Evolutionary conservation across 805 yeast genomes (phyloP).

Genomic region (Yarrowia sp.): DNA sequence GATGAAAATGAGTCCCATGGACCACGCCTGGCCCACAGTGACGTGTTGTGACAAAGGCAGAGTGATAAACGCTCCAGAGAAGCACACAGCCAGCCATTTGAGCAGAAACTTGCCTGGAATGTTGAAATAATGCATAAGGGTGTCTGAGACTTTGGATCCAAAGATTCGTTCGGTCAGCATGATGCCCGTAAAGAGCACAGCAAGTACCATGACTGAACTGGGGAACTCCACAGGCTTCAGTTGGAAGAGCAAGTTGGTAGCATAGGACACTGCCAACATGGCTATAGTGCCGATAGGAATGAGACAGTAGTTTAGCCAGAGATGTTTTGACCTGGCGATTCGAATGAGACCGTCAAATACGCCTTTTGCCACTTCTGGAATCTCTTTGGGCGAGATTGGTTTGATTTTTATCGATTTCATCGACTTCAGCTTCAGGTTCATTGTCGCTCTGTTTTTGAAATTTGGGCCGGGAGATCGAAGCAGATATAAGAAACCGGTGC

Average conservation of each 20-base stretch:
- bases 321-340: not conserved
- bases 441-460: too few relatives aligned
- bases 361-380: not conserved
- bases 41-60: slow-evolving; percentile 8
- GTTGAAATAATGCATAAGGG: not conserved
- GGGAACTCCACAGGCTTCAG: slow-evolving; percentile 20
- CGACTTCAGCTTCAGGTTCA: too few relatives aligned
- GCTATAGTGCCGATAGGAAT: slow-evolving; percentile 12
- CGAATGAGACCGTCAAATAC: not conserved
- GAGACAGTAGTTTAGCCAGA: not conserved
- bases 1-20: slow-evolving; percentile 22
- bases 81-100: slow-evolving; percentile 17
- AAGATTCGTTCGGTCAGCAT: not conserved
- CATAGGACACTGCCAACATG: slow-evolving; percentile 6
- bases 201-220: slow-evolving; percentile 13
- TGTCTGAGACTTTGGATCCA: not conserved
- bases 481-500: too few relatives aligned
- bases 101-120: slow-evolving; percentile 16
- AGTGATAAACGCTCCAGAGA: slow-evolving; percentile 8
- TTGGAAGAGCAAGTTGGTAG: slow-evolving; percentile 7
- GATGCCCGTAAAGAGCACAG: not conserved
- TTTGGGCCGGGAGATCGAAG: too few relatives aligned
- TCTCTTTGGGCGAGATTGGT: not conserved
- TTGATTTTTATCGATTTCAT: not conserved
- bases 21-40: slow-evolving; percentile 21